Evolutionary conservation across 2,329 filamentous ascomycete genomes (phyloP), one percentile per base, ranked within the genome.

Genomic region (Sarocladium strictum): DNA sequence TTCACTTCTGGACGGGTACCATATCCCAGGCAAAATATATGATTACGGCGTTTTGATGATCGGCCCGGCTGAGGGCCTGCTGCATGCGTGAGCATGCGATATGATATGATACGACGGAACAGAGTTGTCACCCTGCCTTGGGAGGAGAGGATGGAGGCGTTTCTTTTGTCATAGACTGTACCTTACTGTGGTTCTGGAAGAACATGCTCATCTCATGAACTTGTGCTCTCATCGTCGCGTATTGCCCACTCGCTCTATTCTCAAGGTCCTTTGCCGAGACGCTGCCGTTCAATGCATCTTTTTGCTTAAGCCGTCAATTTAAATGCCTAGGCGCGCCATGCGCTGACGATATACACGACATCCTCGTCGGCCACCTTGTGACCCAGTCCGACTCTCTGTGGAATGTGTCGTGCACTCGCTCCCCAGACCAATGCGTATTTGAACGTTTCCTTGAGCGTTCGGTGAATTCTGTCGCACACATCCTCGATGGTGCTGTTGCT

Each of bases 351-450:
- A 63, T 84, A 85, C 52, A 86, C 83, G 17, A 86, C 83, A 64
- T 86, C 84, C 67, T 86, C 83, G 59, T 87, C 84, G 2, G 78
- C 73, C 43, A 99, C 92, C 12, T 83, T 65, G 76, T 99, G 94
- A 6, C 83, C 77, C 64, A 99, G 71, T 1, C 94, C 95, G 35
- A 97, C 93, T 58, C 94, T 79, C 76, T 99, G 94, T 33, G 95
- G 94, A 33, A 97, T 79, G 76, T 99, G 95, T 64, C 90, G 85
- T 33, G 94, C 94, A 71, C 93, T 97, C 17, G 92, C 92, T 3
- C 94, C 94, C 95, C 95, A 99, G 0, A 99, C 94, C 61, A 97
- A 74, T 2, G 94, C 95, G 74, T 97, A 97, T 77, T 97, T 99
- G 80, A 97, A 99, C 3, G 91, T 96, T 59, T 99, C 95, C 81